These are phyloP conservation scores for Globisporangium sylvaticum DNA, from an alignment of 352 stramenopile species.

Conservation along the genomic window DNA sequence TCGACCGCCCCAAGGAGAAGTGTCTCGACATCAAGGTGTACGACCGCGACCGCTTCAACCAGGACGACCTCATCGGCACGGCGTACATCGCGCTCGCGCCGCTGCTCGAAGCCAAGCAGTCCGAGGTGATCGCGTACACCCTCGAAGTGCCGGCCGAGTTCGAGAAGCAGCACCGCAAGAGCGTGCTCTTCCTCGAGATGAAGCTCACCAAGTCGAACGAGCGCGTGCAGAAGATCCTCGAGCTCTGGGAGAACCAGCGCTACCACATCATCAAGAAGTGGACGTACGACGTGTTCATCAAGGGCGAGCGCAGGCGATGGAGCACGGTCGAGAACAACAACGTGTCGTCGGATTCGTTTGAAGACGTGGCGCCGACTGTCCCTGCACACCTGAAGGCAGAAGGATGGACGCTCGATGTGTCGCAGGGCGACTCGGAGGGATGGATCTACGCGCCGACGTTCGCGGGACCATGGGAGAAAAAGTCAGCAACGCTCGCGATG, in stretches of 20 bases:
- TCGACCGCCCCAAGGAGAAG: constrained; percentile 53
- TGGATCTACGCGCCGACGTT: constrained; percentile 84
- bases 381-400: constrained; percentile 49
- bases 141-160: constrained; percentile 55
- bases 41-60: constrained; percentile 58
- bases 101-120: constrained; percentile 40
- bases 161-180: constrained; percentile 57
- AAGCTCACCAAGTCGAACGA: constrained; percentile 42
- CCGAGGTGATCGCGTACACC: constrained; percentile 48
- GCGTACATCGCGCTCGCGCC: constrained; percentile 45
- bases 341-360: constrained; percentile 58
- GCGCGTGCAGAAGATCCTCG: constrained; percentile 58
- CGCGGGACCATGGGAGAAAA: constrained; percentile 73
- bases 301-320: constrained; percentile 67
- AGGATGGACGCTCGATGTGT: constrained; percentile 75
- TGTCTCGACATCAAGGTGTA: constrained; percentile 54
- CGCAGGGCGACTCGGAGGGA: constrained; percentile 72
- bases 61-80: constrained; percentile 56
- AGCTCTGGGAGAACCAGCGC: constrained; percentile 86
- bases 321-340: constrained; percentile 59
- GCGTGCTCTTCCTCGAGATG: constrained; percentile 57
- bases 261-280: constrained; percentile 76
- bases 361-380: constrained; percentile 59
- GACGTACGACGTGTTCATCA: constrained; percentile 56
- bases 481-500: constrained; percentile 62